Percentiles rank a stretch among this genome's conserved stretches.
These are phyloP conservation scores for Hymenoscyphus albidus DNA, from an alignment of 2,329 filamentous ascomycete species.

Conservation along the genomic window DNA sequence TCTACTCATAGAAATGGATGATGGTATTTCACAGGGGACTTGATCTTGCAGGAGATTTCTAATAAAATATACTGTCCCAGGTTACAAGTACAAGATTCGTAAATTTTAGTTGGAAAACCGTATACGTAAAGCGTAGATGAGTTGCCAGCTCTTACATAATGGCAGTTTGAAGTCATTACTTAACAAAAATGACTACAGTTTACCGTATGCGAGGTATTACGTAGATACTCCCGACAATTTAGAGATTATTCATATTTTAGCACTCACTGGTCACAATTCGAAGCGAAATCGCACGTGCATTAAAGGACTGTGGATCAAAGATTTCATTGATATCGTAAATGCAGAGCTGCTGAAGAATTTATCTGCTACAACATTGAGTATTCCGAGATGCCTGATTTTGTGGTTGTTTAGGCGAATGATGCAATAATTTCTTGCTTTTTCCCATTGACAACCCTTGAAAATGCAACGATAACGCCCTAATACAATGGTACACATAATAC, in stretches of 20 bases:
- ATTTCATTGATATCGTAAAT: not conserved
- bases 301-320: not conserved
- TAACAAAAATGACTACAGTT: not conserved
- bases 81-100: no score
- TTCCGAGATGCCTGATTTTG: not conserved
- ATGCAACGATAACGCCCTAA: not conserved
- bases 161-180: no score
- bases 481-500: not conserved
- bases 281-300: not conserved
- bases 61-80: no score
- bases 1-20: not conserved
- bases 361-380: not conserved
- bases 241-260: not conserved
- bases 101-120: no score
- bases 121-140: no score
- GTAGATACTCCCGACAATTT: not conserved
- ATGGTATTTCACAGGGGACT: not conserved
- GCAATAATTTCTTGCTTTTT: not conserved
- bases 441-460: not conserved
- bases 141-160: no score
- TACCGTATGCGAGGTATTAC: not conserved
- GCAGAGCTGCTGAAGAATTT: not conserved
- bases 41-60: not conserved
- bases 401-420: not conserved
- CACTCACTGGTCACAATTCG: not conserved